Percentiles rank a stretch among this genome's conserved stretches.
These are phyloP conservation scores for Tubosaeta sp. DNA, from an alignment of 768 basidiomycete species.

Conservation along the genomic window DNA sequence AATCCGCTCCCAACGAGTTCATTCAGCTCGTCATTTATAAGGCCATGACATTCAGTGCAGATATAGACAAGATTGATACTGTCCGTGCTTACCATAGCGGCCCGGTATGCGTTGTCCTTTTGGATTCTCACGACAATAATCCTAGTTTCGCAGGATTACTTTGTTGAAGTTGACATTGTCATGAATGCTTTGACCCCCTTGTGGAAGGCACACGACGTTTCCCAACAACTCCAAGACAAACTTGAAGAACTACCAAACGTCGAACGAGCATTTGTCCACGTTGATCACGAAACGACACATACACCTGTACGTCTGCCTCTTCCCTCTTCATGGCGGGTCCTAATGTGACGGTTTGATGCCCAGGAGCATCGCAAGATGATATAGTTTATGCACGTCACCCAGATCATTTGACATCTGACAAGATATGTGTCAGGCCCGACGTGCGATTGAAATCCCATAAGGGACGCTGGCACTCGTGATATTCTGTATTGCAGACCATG, in stretches of 20 bases:
- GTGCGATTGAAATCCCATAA: slow-evolving; percentile 3
- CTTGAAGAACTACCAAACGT: slow-evolving; percentile 88
- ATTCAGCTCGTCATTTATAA: slow-evolving; percentile 92
- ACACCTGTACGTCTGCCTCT: slow-evolving; percentile 40
- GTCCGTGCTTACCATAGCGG: slow-evolving; percentile 92
- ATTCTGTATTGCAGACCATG: not conserved
- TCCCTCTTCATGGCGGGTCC: not conserved
- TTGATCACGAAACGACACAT: slow-evolving; percentile 92
- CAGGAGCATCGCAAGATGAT: slow-evolving; percentile 44
- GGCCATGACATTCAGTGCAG: slow-evolving; percentile 76
- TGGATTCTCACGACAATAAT: not conserved
- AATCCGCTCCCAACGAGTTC: slow-evolving; percentile 89
- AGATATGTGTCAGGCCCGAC: not conserved
- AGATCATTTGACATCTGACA: not conserved
- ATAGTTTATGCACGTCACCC: not conserved
- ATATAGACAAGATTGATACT: slow-evolving; percentile 85
- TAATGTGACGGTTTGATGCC: not conserved
- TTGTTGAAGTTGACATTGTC: slow-evolving; percentile 94
- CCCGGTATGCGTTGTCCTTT: slow-evolving; percentile 42
- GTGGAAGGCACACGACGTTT: slow-evolving; percentile 83
- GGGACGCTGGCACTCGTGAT: not conserved
- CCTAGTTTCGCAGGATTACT: slow-evolving; percentile 57
- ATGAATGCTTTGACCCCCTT: slow-evolving; percentile 86
- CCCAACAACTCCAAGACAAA: slow-evolving; percentile 82
- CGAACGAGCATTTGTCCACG: slow-evolving; percentile 91